Evolutionary conservation across 2,329 filamentous ascomycete genomes (phyloP), one percentile per base, ranked within the genome.

Genomic region (Neophaeococcomyces mojaviensis): DNA sequence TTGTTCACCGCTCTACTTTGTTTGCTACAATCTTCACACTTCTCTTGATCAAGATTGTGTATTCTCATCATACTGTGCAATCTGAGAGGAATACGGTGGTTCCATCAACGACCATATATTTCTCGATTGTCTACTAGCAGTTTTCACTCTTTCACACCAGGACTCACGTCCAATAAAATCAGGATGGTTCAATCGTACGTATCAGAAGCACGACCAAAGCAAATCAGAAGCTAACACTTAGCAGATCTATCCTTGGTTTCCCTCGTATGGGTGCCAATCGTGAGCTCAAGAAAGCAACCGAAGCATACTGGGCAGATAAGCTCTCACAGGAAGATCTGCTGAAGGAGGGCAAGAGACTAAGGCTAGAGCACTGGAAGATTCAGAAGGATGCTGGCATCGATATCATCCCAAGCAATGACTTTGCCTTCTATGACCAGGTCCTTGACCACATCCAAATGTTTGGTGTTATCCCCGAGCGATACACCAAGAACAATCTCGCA

Each of bases 251-350:
- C 70, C 84, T 98, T 70, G 92, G 92, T 75, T 98, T 98, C 81
- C 92, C 92, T 70, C 90, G 92, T 68, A 96, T 97, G 87, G 92
- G 92, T 74, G 86, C 80, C 64, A 86, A 94, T 74, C 88, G 92
- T 82, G 92, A 98, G 79, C 82, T 98, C 69, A 98, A 98, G 85
- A 98, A 98, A 83, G 92, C 92, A 66, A 98, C 89, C 59, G 92
- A 98, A 74, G 88, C 90, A 69, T 98, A 84, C 74, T 98, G 92
- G 92, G 84, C 75, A 64, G 90, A 85, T 70, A 98, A 97, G 79
- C 77, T 95, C 69, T 89, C 87, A 55, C 87, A 89, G 66, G 81
- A 85, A 54, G 88, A 94, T 54, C 87, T 98, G 59, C 78, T 97
- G 59, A 78, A 81, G 52, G 92, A 97, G 82, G 92, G 86, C 69